Conservation (phyloP, 148 eudicot genomes). For the Amaranthus palmeri region DNA sequence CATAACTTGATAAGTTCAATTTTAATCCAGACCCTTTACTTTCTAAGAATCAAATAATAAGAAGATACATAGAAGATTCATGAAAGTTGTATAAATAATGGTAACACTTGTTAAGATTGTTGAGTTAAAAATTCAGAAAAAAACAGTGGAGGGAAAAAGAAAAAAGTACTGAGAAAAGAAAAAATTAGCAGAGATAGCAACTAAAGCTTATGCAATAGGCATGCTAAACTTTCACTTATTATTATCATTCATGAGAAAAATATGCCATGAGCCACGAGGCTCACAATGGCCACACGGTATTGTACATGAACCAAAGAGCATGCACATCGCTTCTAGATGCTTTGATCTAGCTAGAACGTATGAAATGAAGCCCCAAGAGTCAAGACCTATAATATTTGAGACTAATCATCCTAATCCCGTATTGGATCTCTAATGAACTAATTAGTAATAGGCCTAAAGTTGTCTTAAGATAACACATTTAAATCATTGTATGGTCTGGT, state of each 20-base stretch:
- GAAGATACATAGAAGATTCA: not conserved
- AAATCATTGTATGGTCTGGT: not conserved
- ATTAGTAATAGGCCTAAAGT: not conserved
- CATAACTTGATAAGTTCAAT: not conserved
- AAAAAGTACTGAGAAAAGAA: slow-evolving; percentile 51
- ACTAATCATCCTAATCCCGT: not conserved
- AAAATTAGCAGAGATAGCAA: slow-evolving; percentile 82
- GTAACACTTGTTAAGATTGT: not conserved
- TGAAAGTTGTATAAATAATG: not conserved
- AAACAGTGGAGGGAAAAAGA: too few species aligned
- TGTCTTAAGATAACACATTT: not conserved
- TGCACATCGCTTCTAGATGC: not conserved
- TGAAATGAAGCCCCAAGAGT: not conserved
- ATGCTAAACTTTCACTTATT: not conserved
- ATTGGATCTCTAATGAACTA: not conserved
- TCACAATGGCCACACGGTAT: not conserved
- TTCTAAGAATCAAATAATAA: not conserved
- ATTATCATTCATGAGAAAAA: not conserved
- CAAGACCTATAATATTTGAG: not conserved
- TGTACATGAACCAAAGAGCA: not conserved
- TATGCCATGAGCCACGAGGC: not conserved
- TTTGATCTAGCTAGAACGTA: not conserved
- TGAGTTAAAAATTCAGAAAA: not conserved
- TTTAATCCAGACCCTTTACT: not conserved
- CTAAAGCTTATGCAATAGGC: slow-evolving; percentile 19